Conservation (phyloP, 1,284 basidiomycete genomes). For the Ustilago shanxiensis region DNA sequence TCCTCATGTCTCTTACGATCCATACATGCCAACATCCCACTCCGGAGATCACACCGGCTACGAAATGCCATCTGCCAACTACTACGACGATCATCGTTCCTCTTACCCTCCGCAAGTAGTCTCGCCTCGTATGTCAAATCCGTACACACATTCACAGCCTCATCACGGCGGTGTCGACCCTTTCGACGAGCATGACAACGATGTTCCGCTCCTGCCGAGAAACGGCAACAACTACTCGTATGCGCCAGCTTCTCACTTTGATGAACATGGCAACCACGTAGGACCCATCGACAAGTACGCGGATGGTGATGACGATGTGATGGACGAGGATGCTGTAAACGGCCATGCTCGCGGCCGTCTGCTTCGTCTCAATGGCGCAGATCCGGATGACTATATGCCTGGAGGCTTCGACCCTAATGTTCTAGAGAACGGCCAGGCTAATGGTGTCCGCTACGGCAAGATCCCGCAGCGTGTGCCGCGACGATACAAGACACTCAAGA, state of each 20-base stretch:
- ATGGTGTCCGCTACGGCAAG: conserved; percentile 59
- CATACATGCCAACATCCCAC: conserved; percentile 39
- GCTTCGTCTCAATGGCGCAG: conserved; percentile 15
- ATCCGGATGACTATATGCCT: conserved; percentile 52
- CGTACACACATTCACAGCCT: conserved; percentile 32
- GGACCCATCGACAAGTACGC: conserved; percentile 48
- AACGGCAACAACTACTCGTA: conserved; percentile 56
- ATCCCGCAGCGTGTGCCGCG: conserved; percentile 66
- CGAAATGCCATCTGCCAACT: conserved; percentile 41
- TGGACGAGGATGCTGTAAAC: conserved; percentile 58
- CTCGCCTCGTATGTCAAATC: conserved; percentile 44
- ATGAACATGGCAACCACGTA: conserved; percentile 58
- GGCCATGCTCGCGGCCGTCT: conserved; percentile 39
- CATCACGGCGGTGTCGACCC: conserved; percentile 32
- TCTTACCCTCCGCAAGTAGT: conserved; percentile 22
- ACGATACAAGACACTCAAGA: conserved; percentile 66
- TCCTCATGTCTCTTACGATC: conserved; percentile 42
- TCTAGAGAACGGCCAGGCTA: conserved; percentile 53
- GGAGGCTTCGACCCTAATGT: conserved; percentile 60
- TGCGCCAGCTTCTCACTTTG: conserved; percentile 62
- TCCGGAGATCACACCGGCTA: conserved; percentile 45
- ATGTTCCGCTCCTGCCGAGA: conserved; percentile 52
- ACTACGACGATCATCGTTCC: conserved; percentile 27
- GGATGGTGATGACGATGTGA: conserved; percentile 50
- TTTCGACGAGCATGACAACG: conserved; percentile 42